Evolutionary conservation across 768 basidiomycete species (phyloP).

Genomic region (Thelephora ganbajun): DNA sequence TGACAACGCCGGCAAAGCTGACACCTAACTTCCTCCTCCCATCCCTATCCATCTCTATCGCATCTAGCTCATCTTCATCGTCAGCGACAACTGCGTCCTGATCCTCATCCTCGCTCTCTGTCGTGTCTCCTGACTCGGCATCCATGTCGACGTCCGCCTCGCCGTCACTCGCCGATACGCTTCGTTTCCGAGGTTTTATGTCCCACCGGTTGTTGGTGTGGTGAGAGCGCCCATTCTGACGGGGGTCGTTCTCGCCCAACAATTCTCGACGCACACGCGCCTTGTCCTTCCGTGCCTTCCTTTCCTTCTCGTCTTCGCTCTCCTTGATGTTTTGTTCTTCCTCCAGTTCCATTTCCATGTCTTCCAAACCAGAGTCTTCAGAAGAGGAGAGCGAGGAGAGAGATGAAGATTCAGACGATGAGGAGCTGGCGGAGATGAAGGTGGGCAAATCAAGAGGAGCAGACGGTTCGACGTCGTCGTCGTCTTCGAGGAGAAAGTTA

Average conservation of each 20-base stretch:
- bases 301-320: constrained; percentile 16
- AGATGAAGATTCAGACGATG: constrained; percentile 18
- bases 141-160: constrained; percentile 53
- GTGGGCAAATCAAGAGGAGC: constrained; percentile 40
- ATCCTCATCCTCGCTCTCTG: constrained; percentile 26
- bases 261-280: constrained; percentile 50
- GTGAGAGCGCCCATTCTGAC: constrained; percentile 20
- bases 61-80: constrained; percentile 27
- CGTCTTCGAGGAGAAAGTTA: constrained; percentile 13
- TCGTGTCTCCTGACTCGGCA: constrained; percentile 43
- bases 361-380: background rate
- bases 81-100: constrained; percentile 41
- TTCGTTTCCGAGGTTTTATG: constrained; percentile 54
- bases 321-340: constrained; percentile 44
- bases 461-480: constrained; percentile 19
- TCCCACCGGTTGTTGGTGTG: constrained; percentile 43
- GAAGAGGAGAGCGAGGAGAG: constrained; percentile 36
- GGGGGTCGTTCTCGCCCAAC: constrained; percentile 31
- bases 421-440: constrained; percentile 42
- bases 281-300: constrained; percentile 14
- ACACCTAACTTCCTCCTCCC: constrained; percentile 19
- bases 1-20: constrained; percentile 49
- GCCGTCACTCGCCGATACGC: constrained; percentile 47
- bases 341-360: constrained; percentile 31
- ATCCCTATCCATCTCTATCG: constrained; percentile 13